Conservation (phyloP, 1,284 basidiomycete species). For the Mycosarcoma mackinlayi region DNA sequence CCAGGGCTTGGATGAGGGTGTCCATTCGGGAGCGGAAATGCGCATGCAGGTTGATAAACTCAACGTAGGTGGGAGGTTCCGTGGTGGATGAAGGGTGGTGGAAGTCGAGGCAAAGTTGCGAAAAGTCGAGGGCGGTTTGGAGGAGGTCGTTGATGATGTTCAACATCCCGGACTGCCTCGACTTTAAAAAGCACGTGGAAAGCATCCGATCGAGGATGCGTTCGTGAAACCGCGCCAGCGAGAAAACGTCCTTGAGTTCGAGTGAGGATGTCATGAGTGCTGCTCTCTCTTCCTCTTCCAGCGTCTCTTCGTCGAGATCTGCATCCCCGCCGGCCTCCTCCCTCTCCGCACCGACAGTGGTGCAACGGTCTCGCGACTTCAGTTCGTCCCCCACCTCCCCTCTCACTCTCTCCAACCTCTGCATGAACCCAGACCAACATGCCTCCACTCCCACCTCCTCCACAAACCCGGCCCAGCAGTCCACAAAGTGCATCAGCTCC, state of each 20-base stretch:
- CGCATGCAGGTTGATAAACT: conserved; percentile 19
- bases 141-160: conserved; percentile 34
- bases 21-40: conserved; percentile 25
- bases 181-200: conserved; percentile 46
- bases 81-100: conserved; percentile 10
- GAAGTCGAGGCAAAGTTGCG: conserved; percentile 38
- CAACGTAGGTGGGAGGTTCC: conserved; percentile 22
- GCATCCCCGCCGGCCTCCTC: conserved; percentile 10
- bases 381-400: conserved; percentile 37
- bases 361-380: neutral
- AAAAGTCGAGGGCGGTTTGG: conserved; percentile 43
- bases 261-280: conserved; percentile 28
- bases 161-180: conserved; percentile 21
- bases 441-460: conserved; percentile 39
- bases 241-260: conserved; percentile 57
- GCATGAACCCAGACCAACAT: conserved; percentile 42
- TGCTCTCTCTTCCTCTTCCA: conserved; percentile 33
- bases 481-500: conserved; percentile 33
- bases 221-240: conserved; percentile 54
- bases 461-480: conserved; percentile 30
- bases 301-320: conserved; percentile 33
- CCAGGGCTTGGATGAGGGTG: conserved; percentile 29
- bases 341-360: neutral
- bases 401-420: conserved; percentile 24
- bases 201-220: conserved; percentile 53